Evolutionary conservation across 371 early-diverging fungal species (phyloP).

Genomic region (Mucor saturninus): DNA sequence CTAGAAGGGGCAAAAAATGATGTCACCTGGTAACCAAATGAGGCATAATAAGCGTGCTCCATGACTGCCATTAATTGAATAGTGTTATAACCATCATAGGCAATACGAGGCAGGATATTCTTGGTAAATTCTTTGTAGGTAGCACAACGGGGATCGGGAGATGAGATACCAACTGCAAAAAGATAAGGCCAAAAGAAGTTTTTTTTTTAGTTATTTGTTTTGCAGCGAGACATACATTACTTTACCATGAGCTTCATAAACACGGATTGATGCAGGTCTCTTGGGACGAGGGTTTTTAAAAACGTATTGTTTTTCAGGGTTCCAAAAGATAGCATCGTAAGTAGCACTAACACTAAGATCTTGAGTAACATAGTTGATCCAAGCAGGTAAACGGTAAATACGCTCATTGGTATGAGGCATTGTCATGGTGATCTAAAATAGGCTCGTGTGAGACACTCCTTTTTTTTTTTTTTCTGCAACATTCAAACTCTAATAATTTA

Average conservation of each 20-base stretch:
- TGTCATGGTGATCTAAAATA: constrained; percentile 72
- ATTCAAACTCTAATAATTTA: constrained; percentile 23
- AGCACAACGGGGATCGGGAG: constrained; percentile 80
- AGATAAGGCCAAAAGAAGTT: constrained; percentile 9
- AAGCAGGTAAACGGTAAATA: constrained; percentile 91
- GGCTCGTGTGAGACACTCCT: not conserved
- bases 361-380: constrained; percentile 85
- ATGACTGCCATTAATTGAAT: constrained; percentile 98
- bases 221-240: not conserved
- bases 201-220: constrained; percentile 7
- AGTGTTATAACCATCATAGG: constrained; percentile 88
- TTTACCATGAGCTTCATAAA: constrained; percentile 92
- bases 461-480: not conserved
- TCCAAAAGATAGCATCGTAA: constrained; percentile 94
- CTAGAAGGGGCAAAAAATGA: constrained; percentile 91
- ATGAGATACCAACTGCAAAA: constrained; percentile 85
- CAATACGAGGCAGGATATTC: constrained; percentile 88
- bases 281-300: constrained; percentile 77
- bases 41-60: constrained; percentile 99
- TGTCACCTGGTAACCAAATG: constrained; percentile 97
- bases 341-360: constrained; percentile 78
- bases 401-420: constrained; percentile 72
- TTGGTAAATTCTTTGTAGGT: constrained; percentile 88
- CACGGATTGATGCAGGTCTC: constrained; percentile 68
- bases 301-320: constrained; percentile 76